Evolutionary conservation across 1,139 yeast species (phyloP), one percentile per base, ranked within the genome.

Genomic region (Casaregolazyma suthepensis): DNA sequence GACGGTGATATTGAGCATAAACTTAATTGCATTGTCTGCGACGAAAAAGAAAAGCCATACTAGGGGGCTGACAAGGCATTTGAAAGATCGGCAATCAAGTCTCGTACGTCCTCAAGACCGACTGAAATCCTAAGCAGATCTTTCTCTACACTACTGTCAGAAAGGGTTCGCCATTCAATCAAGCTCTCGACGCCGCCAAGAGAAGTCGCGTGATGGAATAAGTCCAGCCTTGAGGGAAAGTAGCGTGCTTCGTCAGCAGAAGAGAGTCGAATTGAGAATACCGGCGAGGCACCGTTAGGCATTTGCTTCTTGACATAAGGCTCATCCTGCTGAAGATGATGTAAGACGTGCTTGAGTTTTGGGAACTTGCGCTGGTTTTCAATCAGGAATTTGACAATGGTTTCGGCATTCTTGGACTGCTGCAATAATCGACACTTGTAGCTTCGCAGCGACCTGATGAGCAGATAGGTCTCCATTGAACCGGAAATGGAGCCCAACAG

Each of bases 131-230:
- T 78, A 48, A 90, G 70, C 43, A 89, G 68, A 1, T 78, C 76
- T 23, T 79, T 77, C 40, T 78, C 71, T 13, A 82, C 83, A 2
- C 71, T 63, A 1, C 76, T 67, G 64, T 89, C 96, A 50, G 87
- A 77, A 71, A 90, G 66, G 1, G 89, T 85, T 65, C 96, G 80
- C 96, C 96, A 89, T 69, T 91, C 97, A 56, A 90, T 81, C 62
- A 90, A 75, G 53, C 95, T 86, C 68, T 91, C 97, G 5, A 87
- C 88, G n/a, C 97, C 96, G 43, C 97, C 97, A 31, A 91, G 75
- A 5, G 96, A 87, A 0, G 97, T 90, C 1, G 97, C 96, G 70
- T 91, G 97, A 58, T 83, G 83, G 72, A 90, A 89, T 58, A 79
- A 78, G 61, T 82, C 79, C 56, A 90, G 74, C 58, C 77, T 80